Conservation (phyloP, 495 filamentous ascomycete species). For the Penicillium paxilli region DNA sequence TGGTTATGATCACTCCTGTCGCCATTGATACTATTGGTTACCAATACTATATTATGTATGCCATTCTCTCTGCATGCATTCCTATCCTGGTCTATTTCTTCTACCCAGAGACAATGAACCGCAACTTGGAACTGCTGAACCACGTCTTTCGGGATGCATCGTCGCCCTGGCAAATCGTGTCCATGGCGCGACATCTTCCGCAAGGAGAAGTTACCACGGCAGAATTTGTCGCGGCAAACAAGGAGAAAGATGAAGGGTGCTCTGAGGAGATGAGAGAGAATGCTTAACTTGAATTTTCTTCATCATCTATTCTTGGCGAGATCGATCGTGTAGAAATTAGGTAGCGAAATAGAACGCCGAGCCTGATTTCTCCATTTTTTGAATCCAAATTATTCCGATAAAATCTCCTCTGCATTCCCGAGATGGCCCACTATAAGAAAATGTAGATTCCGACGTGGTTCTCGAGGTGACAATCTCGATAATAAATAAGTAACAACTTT, state of each 20-base stretch:
- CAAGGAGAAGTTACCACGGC: constrained; percentile 17
- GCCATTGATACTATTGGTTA: constrained; percentile 53
- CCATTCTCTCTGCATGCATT: constrained; percentile 27
- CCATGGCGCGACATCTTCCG: constrained; percentile 22
- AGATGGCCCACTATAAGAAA: background rate
- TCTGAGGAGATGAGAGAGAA: constrained; percentile 8
- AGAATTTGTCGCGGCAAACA: constrained; percentile 3
- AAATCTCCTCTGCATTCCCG: too few species aligned
- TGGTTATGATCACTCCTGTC: constrained; percentile 57
- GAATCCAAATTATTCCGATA: background rate
- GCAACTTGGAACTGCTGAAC: constrained; percentile 22
- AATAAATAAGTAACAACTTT: background rate
- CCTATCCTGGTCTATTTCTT: constrained; percentile 58
- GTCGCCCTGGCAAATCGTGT: constrained; percentile 20
- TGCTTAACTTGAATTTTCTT: background rate
- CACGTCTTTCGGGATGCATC: constrained; percentile 21
- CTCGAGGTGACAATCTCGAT: background rate
- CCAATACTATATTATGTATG: constrained; percentile 59
- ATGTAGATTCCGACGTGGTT: background rate
- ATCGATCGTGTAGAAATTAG: background rate
- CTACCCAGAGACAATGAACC: constrained; percentile 55
- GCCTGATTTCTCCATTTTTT: too few species aligned
- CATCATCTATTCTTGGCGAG: too few species aligned
- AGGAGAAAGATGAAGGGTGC: constrained; percentile 7
- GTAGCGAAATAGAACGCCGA: too few species aligned